Conservation (phyloP, 495 filamentous ascomycete genomes). For the Hyaloscypha finlandica region DNA sequence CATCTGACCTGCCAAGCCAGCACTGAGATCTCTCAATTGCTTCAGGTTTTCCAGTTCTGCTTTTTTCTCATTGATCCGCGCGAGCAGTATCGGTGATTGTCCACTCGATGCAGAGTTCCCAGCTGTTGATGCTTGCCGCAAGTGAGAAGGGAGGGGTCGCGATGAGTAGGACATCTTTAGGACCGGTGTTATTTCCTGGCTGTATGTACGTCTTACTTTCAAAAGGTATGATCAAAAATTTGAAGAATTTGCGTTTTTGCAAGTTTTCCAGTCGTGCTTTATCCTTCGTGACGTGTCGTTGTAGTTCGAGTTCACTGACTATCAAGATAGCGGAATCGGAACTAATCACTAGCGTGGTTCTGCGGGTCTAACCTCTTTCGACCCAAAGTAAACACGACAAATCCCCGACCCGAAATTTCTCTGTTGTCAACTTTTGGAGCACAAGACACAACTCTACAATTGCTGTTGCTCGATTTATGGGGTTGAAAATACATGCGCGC, state of each 20-base stretch:
- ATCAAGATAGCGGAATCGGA: neutral
- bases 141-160: constrained; percentile 60
- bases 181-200: neutral
- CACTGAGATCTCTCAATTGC: constrained; percentile 86
- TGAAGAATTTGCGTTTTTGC: neutral
- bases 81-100: constrained; percentile 79
- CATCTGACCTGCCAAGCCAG: constrained; percentile 86
- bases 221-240: neutral
- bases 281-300: no score
- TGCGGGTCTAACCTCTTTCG: constrained; percentile 13
- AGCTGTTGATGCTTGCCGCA: constrained; percentile 61
- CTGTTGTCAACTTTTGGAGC: neutral
- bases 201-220: neutral
- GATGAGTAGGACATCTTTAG: constrained; percentile 57
- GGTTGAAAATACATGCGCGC: neutral
- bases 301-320: neutral
- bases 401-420: constrained; percentile 10
- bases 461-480: neutral
- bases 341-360: neutral
- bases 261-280: neutral
- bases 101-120: constrained; percentile 50
- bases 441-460: neutral
- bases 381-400: constrained; percentile 15
- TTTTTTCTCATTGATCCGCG: constrained; percentile 91
- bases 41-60: constrained; percentile 87